Percentiles rank a stretch among this genome's conserved stretches.
Evolutionary conservation across 768 basidiomycete species (phyloP).

Genomic region (Macrolepiota albuminosa): DNA sequence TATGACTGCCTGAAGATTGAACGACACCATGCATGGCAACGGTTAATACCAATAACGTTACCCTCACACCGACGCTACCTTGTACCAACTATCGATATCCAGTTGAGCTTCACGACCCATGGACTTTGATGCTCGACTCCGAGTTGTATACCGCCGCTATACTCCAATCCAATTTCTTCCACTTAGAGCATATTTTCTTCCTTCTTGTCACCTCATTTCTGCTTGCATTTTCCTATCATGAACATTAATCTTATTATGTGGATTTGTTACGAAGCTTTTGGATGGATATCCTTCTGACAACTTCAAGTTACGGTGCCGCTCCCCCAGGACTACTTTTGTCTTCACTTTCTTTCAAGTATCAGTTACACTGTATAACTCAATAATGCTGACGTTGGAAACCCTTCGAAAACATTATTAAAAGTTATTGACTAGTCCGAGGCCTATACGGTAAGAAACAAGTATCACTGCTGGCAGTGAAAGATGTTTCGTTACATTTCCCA

Average conservation of each 20-base stretch:
- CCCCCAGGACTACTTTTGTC: not conserved
- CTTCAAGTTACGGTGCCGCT: not conserved
- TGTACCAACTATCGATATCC: slow-evolving; percentile 1
- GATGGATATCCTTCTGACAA: slow-evolving; percentile 6
- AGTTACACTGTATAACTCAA: not conserved
- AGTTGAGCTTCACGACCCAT: not conserved
- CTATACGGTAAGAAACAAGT: no score
- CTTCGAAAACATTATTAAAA: not conserved
- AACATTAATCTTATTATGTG: slow-evolving; percentile 12
- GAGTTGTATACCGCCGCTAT: not conserved
- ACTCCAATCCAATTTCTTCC: not conserved
- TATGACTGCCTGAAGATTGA: slow-evolving; percentile 1
- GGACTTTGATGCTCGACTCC: not conserved
- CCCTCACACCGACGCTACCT: not conserved
- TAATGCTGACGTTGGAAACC: not conserved
- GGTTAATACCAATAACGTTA: slow-evolving; percentile 4
- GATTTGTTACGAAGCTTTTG: slow-evolving; percentile 8
- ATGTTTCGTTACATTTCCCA: no score
- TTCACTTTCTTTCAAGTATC: not conserved
- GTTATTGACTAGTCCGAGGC: no score
- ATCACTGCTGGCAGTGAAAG: no score
- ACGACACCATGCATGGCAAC: slow-evolving; percentile 6
- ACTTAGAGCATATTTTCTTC: slow-evolving; percentile 4
- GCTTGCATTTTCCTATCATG: slow-evolving; percentile 14
- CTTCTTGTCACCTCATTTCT: slow-evolving; percentile 11